Conservation (phyloP, 768 basidiomycete genomes). For the Saitozyma podzolica region DNA sequence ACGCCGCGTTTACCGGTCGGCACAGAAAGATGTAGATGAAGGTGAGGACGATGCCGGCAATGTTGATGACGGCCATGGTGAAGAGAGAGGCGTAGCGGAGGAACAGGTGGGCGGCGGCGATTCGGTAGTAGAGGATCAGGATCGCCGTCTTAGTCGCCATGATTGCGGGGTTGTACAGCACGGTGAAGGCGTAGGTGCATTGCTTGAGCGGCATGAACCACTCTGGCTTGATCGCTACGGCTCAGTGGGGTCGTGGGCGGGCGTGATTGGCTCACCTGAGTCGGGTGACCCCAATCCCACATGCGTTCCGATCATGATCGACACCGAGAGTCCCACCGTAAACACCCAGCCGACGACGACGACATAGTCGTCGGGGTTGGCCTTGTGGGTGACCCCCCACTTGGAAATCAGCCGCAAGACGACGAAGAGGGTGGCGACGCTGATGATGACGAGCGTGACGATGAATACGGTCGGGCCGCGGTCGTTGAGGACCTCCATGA, state of each 20-base stretch:
- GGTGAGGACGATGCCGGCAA: too few species aligned
- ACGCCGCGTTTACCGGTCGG: conserved; percentile 42
- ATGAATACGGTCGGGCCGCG: too few species aligned
- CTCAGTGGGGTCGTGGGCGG: background rate
- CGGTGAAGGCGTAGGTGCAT: too few species aligned
- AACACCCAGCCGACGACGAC: conserved; percentile 47
- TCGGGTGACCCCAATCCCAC: conserved; percentile 37
- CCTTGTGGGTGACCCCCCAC: conserved; percentile 29
- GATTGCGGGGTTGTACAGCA: too few species aligned
- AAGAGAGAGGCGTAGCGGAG: conserved; percentile 33
- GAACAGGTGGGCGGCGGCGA: too few species aligned
- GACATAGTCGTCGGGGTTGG: conserved; percentile 37
- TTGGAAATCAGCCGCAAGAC: conserved; percentile 46
- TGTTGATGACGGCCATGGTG: conserved; percentile 35
- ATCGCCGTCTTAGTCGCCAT: too few species aligned
- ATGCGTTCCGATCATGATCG: conserved; percentile 24
- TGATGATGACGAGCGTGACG: too few species aligned
- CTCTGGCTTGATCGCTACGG: conserved; percentile 5
- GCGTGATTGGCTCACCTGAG: conserved; percentile 18
- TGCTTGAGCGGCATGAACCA: too few species aligned
- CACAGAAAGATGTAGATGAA: too few species aligned
- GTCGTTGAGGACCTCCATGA: too few species aligned
- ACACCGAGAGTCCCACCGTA: conserved; percentile 19
- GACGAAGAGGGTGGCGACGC: conserved; percentile 24
- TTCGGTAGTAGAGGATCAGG: too few species aligned